phyloP scores from a whole-genome alignment of 1,139 yeast genomes.

The Sugiyamaella sp. region DNA sequence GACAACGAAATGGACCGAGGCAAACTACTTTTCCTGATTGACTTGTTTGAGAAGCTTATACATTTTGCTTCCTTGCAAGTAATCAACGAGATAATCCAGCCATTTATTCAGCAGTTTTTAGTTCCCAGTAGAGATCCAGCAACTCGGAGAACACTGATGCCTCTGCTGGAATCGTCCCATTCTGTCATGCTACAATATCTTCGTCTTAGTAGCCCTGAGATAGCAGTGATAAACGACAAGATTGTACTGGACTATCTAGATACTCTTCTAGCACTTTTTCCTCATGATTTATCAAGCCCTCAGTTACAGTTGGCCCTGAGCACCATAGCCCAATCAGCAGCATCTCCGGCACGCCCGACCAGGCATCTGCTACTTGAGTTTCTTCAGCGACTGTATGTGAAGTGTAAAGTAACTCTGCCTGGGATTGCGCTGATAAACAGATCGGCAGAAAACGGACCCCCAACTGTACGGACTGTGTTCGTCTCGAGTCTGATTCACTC shows the following conservation, averaged over 20 bases:
- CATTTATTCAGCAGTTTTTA: constrained; percentile 50
- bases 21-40: constrained; percentile 59
- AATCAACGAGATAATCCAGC: constrained; percentile 47
- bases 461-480: constrained; percentile 56
- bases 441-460: constrained; percentile 43
- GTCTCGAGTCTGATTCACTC: constrained; percentile 53
- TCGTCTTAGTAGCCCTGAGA: constrained; percentile 8
- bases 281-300: constrained; percentile 54
- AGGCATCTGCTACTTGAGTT: constrained; percentile 47
- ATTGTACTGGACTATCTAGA: constrained; percentile 38
- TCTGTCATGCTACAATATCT: constrained; percentile 57
- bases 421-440: constrained; percentile 45
- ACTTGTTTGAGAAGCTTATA: constrained; percentile 60
- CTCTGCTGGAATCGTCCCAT: constrained; percentile 65
- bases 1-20: constrained; percentile 47
- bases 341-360: constrained; percentile 49
- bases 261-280: constrained; percentile 56
- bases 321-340: constrained; percentile 56
- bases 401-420: constrained; percentile 36
- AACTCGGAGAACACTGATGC: constrained; percentile 32
- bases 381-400: constrained; percentile 46
- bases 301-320: constrained; percentile 65
- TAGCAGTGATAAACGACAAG: constrained; percentile 10
- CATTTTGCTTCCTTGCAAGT: constrained; percentile 44
- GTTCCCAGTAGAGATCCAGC: constrained; percentile 36